Conservation (phyloP, 1,284 basidiomycete species). For the Apiotrichum sp. region DNA sequence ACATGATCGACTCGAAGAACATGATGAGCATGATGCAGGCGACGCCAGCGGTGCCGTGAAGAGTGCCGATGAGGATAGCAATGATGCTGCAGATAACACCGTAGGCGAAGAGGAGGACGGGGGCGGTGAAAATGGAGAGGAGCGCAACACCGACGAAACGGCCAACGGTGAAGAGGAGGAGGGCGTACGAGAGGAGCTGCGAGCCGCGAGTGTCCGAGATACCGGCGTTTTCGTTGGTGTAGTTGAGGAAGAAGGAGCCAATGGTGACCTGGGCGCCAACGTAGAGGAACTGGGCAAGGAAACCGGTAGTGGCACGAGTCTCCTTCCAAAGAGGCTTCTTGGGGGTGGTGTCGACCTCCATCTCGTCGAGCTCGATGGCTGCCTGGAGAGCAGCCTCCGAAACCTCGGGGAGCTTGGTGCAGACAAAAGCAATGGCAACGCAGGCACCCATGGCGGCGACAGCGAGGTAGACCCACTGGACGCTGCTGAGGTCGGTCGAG, state of each 20-base stretch:
- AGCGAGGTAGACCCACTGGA: conserved; percentile 77
- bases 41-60: conserved; percentile 56
- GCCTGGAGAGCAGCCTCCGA: no score
- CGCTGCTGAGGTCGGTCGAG: conserved; percentile 58
- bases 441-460: conserved; percentile 55
- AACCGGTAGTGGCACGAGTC: conserved; percentile 61
- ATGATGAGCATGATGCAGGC: conserved; percentile 62
- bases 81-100: conserved; percentile 55
- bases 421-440: conserved; percentile 65
- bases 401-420: conserved; percentile 68
- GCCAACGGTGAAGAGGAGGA: conserved; percentile 65
- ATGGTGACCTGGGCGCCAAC: conserved; percentile 67
- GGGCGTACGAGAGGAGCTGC: conserved; percentile 63
- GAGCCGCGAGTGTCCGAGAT: conserved; percentile 55
- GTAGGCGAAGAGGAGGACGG: conserved; percentile 58
- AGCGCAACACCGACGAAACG: conserved; percentile 60
- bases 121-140: conserved; percentile 58
- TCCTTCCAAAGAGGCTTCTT: conserved; percentile 59
- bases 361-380: conserved; percentile 13
- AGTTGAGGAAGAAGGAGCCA: conserved; percentile 67
- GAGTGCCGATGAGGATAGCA: conserved; percentile 53
- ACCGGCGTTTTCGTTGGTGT: conserved; percentile 58
- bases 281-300: conserved; percentile 45
- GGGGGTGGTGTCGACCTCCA: no score
- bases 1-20: conserved; percentile 69